Evolutionary conservation across 306 rosid species (phyloP), one percentile per base, ranked within the genome.

Genomic region (Spatholobus suberectus): DNA sequence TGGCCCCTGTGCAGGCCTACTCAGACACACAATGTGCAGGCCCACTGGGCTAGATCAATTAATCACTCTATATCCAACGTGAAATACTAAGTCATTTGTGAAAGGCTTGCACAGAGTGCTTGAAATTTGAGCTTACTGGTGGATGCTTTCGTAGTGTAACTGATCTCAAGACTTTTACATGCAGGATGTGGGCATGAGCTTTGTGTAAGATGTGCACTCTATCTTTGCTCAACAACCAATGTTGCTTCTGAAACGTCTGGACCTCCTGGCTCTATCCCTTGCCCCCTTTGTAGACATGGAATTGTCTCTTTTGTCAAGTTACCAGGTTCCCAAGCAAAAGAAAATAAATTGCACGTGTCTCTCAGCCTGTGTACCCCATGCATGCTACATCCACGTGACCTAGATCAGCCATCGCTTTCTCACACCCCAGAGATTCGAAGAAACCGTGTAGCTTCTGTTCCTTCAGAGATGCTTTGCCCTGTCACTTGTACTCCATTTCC

Each of bases 401-500:
- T 85, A 17, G 80, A 85, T 32, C 84, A 54, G 83, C 87, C 80
- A 35, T 89, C 98, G 26, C 86, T 94, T n/a, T 71, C 91, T 78
- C 87, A 72, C 47, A 75, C 93, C 20, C 92, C 92, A 0, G 94
- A 90, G 75, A 90, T 92, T 70, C 90, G 90, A 35, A 92, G 85
- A 79, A 91, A 90, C 84, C 91, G 96, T 37, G 98, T 94, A 29
- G 97, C 94, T 69, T 94, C 97, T 15, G 94, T 91, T 79, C 87
- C 98, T 78, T 90, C 98, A 0, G 99, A 94, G 58, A 84, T 96
- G 79, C 90, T 96, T 51, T 96, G 99, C 69, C 96, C 98, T 0
- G 94, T 96, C 85, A 92, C 99, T 8, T 96, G 99, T 77, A 91
- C 93, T 79, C 97, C 99, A 17, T 96, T 96, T 85, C 98, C 95